A percentile compares a stretch with the other conserved stretches of the same genome.
These are phyloP conservation scores for Neofusicoccum parvum DNA, from an alignment of 2,329 filamentous ascomycete genomes.

Conservation along the genomic window DNA sequence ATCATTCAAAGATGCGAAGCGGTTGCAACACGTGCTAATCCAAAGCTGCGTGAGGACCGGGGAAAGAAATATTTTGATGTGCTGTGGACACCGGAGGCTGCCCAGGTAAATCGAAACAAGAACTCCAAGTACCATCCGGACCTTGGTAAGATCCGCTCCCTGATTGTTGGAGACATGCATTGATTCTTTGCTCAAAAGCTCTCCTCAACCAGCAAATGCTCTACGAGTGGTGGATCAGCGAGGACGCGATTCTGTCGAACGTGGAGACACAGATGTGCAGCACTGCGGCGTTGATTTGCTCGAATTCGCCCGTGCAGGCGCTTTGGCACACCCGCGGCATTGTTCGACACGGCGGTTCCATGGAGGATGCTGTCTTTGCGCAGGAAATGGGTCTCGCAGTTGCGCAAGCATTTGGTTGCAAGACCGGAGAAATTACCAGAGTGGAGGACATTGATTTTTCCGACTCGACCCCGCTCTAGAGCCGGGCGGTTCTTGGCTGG, in stretches of 20 bases:
- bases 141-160: background rate
- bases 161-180: background rate
- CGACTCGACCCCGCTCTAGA: background rate
- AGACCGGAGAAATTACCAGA: background rate
- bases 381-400: background rate
- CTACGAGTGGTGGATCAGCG: conserved; percentile 7
- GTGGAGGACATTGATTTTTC: conserved; percentile 9
- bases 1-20: background rate
- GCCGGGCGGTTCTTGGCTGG: background rate
- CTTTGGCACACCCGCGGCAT: background rate
- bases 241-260: background rate
- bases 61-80: background rate
- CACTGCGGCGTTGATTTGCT: background rate
- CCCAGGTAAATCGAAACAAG: background rate
- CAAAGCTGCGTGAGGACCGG: background rate
- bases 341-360: background rate
- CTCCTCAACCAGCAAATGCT: background rate
- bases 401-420: background rate
- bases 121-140: background rate
- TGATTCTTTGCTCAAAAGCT: background rate
- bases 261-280: conserved; percentile 6
- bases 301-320: background rate
- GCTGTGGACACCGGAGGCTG: background rate
- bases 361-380: background rate
- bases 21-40: background rate